Base-by-base conservation (phyloP, 164 flowering plant genomes). In the Buxus sempervirens region DNA sequence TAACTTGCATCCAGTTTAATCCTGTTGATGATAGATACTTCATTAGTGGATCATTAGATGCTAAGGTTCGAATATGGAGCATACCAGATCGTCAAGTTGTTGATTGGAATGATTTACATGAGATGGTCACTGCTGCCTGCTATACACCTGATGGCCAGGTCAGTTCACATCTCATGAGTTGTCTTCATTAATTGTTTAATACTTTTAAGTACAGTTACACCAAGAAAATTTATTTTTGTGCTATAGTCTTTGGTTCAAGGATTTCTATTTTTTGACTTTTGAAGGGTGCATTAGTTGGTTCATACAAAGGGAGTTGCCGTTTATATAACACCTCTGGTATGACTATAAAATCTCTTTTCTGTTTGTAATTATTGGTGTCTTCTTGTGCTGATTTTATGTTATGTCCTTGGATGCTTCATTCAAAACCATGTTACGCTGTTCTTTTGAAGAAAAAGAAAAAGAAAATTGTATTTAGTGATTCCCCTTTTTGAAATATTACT, bases 141-240 rank as follows among this genome's bases (percentile, higher is more conserved):
- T 96, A 90, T 62, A 88, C 99, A 64, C 99, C 98, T 26, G 98
- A 96, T 86, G 99, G 99, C 68, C 93, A 96, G 97, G 98, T 94
- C 54, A 54, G 23, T 24, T 68, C 25, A 26, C 66, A 53, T 58
- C 66, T 60, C 19, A 14, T 54, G 38, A 28, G 22, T 74, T 45
- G 21, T 55, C 45, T 23, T 56, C 36, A 20, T 14, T 58, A 21
- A 48, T 21, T 20, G 12, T 14, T 54, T 72, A 45, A n/a, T 0
- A 32, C 21, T 48, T 62, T 14, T 3, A 7, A 32, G 5, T 32
- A 32, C 10, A 21, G 54, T 53, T 62, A 16, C 60, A 42, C 48
- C 19, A 2, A 2, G 42, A 48, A 25, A 24, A 16, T 16, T 18
- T 38, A 16, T 62, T n/a, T 65, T 54, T 59, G 49, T 54, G 14